Percentiles rank a stretch among this genome's conserved stretches.
phyloP scores from a whole-genome alignment of 768 basidiomycete genomes.

The Tylopilus plumbeoviolaceoides region DNA sequence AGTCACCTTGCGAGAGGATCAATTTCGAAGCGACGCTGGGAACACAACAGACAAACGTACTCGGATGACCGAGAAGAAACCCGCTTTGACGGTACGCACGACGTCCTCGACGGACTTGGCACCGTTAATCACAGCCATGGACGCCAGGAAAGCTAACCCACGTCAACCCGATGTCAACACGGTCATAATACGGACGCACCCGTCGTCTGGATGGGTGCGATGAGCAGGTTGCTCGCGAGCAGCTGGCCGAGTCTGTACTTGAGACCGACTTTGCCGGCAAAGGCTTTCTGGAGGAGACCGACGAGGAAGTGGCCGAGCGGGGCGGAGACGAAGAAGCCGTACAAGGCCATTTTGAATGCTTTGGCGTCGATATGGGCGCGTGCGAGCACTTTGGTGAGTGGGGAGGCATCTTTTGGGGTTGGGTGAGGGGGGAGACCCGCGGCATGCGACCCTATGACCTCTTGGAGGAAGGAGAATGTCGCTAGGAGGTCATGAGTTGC shows the following conservation, averaged over 20 bases:
- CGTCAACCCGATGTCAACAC: not conserved
- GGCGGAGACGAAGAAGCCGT: conserved; percentile 81
- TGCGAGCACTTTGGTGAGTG: conserved; percentile 49
- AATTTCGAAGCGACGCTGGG: not conserved
- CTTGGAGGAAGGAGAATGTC: conserved; percentile 66
- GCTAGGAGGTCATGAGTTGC: conserved; percentile 28
- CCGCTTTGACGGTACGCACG: conserved; percentile 60
- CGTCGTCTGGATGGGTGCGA: conserved; percentile 70
- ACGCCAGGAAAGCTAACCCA: conserved; percentile 61
- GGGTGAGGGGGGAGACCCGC: conserved; percentile 55
- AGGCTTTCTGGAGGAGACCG: conserved; percentile 66
- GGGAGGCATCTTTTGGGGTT: conserved; percentile 51
- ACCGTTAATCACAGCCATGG: conserved; percentile 82
- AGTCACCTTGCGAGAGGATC: conserved; percentile 48
- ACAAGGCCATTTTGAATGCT: conserved; percentile 80
- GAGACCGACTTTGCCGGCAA: conserved; percentile 67
- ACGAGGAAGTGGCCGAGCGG: conserved; percentile 76
- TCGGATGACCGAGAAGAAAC: conserved; percentile 70
- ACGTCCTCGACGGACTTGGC: conserved; percentile 65
- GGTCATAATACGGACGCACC: conserved; percentile 38
- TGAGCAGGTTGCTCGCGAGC: conserved; percentile 67
- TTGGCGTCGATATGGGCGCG: conserved; percentile 58
- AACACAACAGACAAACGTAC: conserved; percentile 36
- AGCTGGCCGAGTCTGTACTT: conserved; percentile 67
- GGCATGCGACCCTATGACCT: conserved; percentile 71